Evolutionary conservation across 176 grass and related monocot species (phyloP).

Genomic region (Eremochloa ophiuroides): DNA sequence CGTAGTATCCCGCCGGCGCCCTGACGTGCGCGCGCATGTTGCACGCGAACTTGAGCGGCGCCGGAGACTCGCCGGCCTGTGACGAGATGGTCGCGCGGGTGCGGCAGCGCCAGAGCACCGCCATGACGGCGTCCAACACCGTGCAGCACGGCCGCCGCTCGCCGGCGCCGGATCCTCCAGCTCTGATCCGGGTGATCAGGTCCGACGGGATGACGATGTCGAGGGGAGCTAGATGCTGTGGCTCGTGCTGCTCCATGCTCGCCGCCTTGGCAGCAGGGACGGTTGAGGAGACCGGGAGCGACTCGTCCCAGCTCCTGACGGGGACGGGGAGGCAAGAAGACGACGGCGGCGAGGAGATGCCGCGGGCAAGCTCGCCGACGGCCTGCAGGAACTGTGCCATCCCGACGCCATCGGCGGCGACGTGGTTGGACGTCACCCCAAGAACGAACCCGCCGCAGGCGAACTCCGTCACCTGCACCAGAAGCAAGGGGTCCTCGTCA

Average conservation of each 20-base stretch:
- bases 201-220: background rate
- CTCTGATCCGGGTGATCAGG: background rate
- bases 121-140: conserved; percentile 24
- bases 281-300: background rate
- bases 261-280: background rate
- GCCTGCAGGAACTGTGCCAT: conserved; percentile 30
- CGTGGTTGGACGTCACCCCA: conserved; percentile 25
- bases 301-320: background rate
- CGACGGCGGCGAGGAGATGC: background rate
- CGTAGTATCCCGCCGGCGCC: conserved; percentile 27
- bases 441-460: conserved; percentile 20
- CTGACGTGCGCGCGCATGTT: conserved; percentile 19
- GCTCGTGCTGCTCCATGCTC: background rate
- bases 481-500: background rate
- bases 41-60: background rate
- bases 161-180: background rate
- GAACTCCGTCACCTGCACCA: conserved; percentile 30
- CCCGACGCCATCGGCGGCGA: background rate
- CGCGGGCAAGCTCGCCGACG: conserved; percentile 5
- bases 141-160: background rate
- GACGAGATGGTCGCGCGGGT: conserved; percentile 1
- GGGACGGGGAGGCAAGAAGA: background rate
- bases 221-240: background rate
- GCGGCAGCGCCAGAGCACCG: conserved; percentile 29
- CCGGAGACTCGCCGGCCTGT: too few species aligned